A percentile compares a stretch with the other conserved stretches of the same genome.
Evolutionary conservation across 2,329 filamentous ascomycete genomes (phyloP).

Genomic region (Aspergillus fijiensis): DNA sequence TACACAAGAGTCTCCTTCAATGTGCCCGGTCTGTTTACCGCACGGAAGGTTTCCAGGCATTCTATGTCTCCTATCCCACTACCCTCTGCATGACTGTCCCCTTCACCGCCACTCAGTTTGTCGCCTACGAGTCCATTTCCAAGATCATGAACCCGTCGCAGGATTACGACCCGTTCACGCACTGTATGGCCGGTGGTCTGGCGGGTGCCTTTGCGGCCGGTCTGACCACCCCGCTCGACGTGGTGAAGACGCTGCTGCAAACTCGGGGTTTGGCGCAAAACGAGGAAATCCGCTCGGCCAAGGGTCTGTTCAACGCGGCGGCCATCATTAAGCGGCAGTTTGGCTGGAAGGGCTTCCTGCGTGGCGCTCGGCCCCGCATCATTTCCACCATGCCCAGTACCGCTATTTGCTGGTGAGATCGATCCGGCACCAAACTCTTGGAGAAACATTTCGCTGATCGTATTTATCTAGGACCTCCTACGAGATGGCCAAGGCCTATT

Average conservation of each 20-base stretch:
- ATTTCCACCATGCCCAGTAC: slow-evolving; percentile 98
- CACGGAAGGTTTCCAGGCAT: slow-evolving; percentile 82
- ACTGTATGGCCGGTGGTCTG: slow-evolving; percentile 87
- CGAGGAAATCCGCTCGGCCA: slow-evolving; percentile 78
- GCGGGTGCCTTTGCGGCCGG: slow-evolving; percentile 92
- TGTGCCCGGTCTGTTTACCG: slow-evolving; percentile 87
- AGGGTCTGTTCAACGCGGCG: slow-evolving; percentile 75
- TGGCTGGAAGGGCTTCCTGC: slow-evolving; percentile 84
- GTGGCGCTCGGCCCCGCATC: slow-evolving; percentile 84
- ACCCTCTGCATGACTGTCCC: slow-evolving; percentile 98
- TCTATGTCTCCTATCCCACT: slow-evolving; percentile 98
- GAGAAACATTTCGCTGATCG: slow-evolving; percentile 10
- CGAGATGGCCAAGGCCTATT: slow-evolving; percentile 68
- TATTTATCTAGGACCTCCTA: slow-evolving; percentile 56
- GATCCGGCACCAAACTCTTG: neutral
- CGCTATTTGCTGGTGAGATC: slow-evolving; percentile 91
- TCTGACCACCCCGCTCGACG: slow-evolving; percentile 92
- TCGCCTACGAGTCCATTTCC: slow-evolving; percentile 95
- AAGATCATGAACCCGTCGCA: slow-evolving; percentile 83
- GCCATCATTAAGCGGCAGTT: slow-evolving; percentile 79
- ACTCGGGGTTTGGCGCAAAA: slow-evolving; percentile 83
- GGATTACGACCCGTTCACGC: slow-evolving; percentile 84
- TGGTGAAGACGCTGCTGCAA: slow-evolving; percentile 96
- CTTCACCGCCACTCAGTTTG: slow-evolving; percentile 95
- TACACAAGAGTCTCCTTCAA: slow-evolving; percentile 80